phyloP scores from a whole-genome alignment of 2,329 filamentous ascomycete genomes.

The Aspergillus hortae region DNA sequence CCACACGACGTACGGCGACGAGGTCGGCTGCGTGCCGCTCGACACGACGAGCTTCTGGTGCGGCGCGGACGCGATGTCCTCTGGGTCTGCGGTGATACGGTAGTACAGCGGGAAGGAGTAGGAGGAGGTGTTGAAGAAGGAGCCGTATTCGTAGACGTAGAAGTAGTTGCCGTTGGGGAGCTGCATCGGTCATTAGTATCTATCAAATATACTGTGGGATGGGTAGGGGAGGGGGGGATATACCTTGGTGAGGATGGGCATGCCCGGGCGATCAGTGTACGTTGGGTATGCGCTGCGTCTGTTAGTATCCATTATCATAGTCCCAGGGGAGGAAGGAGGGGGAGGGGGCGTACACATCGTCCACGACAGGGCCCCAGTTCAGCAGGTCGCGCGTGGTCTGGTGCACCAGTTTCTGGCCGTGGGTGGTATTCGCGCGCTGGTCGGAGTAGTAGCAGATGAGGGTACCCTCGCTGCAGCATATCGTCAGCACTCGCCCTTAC shows the following conservation, averaged over 20 bases:
- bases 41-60: conserved; percentile 42
- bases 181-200: conserved; percentile 17
- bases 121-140: conserved; percentile 25
- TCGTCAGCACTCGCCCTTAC: conserved; percentile 1
- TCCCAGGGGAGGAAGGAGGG: too few species aligned
- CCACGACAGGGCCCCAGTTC: conserved; percentile 60
- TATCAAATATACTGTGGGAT: not conserved
- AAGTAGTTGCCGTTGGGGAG: conserved; percentile 61
- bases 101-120: conserved; percentile 53
- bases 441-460: conserved; percentile 69
- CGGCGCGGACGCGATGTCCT: conserved; percentile 42
- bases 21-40: conserved; percentile 41
- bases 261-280: conserved; percentile 64
- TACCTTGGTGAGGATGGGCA: conserved; percentile 57
- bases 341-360: conserved; percentile 46
- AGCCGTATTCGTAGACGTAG: conserved; percentile 62
- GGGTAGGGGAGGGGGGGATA: not conserved
- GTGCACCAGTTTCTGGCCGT: conserved; percentile 68
- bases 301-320: not conserved
- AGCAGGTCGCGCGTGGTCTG: conserved; percentile 58
- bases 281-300: conserved; percentile 44
- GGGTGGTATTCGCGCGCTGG: conserved; percentile 58
- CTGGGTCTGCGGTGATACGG: conserved; percentile 47
- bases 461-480: conserved; percentile 43
- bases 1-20: conserved; percentile 54